Evolutionary conservation across 768 basidiomycete genomes (phyloP).

Genomic region (Lactarius akahatsu): DNA sequence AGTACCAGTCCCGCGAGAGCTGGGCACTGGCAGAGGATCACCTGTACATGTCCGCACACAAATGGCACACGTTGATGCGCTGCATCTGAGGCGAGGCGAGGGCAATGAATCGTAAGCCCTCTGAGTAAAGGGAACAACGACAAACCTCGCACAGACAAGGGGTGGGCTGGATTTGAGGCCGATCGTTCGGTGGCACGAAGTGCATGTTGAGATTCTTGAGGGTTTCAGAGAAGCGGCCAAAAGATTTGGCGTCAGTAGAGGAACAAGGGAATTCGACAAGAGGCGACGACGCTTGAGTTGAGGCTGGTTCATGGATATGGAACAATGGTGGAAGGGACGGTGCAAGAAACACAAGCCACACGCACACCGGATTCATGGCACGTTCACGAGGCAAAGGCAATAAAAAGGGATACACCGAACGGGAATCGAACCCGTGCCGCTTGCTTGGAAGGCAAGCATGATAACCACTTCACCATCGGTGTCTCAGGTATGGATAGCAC

Average conservation of each 20-base stretch:
- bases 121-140: background rate
- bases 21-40: constrained; percentile 32
- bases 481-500: background rate
- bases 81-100: constrained; percentile 37
- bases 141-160: constrained; percentile 19
- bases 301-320: constrained; percentile 6
- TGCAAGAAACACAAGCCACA: background rate
- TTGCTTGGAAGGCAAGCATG: constrained; percentile 41
- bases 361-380: background rate
- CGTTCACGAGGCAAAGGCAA: background rate
- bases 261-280: constrained; percentile 6
- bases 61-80: constrained; percentile 42
- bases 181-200: constrained; percentile 17
- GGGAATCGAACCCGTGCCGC: constrained; percentile 37
- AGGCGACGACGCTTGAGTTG: constrained; percentile 17
- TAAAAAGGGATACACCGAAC: constrained; percentile 29
- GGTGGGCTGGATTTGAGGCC: constrained; percentile 18
- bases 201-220: constrained; percentile 12
- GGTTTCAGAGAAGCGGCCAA: constrained; percentile 7
- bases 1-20: constrained; percentile 36
- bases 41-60: constrained; percentile 48
- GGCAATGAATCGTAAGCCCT: background rate
- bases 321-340: background rate
- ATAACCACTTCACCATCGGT: constrained; percentile 37
- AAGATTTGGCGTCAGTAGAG: background rate